Evolutionary conservation across 2,329 filamentous ascomycete species (phyloP).

Genomic region (Talaromyces sp.): DNA sequence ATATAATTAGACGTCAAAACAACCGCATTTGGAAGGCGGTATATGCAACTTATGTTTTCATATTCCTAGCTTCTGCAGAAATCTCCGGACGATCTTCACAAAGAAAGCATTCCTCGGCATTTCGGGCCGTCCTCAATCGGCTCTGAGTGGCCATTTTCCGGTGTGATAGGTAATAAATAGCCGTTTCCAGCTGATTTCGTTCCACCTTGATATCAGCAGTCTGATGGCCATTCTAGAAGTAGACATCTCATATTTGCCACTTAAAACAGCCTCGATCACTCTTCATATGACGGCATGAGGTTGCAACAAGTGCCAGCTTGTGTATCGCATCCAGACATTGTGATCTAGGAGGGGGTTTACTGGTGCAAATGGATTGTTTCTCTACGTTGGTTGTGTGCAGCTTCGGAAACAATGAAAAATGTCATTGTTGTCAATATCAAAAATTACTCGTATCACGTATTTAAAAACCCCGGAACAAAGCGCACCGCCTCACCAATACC

Average conservation of each 20-base stretch:
- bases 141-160: neutral
- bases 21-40: slow-evolving; percentile 7
- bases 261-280: neutral
- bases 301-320: neutral
- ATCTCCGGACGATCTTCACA: neutral
- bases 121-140: neutral
- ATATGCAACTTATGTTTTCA: slow-evolving; percentile 11
- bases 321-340: neutral
- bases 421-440: neutral
- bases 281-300: neutral
- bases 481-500: neutral
- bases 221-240: neutral
- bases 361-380: too few species aligned
- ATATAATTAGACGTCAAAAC: neutral
- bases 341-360: neutral
- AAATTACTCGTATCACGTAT: neutral
- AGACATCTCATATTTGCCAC: neutral
- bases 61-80: neutral
- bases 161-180: neutral
- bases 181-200: neutral
- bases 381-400: neutral
- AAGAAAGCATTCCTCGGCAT: slow-evolving; percentile 7
- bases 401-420: neutral
- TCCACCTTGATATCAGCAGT: neutral
- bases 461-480: neutral